Conservation (phyloP, 2,329 filamentous ascomycete species). For the Eurotiales sp. region DNA sequence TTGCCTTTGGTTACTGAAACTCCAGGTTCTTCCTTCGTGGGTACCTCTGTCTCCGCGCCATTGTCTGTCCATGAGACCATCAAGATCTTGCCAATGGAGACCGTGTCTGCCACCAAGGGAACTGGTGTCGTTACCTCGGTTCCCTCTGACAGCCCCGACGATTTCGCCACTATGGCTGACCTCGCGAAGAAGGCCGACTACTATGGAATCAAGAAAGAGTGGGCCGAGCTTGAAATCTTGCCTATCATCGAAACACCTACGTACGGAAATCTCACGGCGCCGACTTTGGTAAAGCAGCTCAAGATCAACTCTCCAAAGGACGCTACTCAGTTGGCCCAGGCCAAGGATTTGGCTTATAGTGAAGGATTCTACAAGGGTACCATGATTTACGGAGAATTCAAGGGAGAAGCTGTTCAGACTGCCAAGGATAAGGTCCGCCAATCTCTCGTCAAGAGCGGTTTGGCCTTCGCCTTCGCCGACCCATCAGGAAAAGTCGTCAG, state of each 20-base stretch:
- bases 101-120: slow-evolving; percentile 86
- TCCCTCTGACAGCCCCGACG: slow-evolving; percentile 92
- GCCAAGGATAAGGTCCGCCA: slow-evolving; percentile 82
- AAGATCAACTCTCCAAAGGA: slow-evolving; percentile 98
- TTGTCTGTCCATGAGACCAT: slow-evolving; percentile 81
- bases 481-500: slow-evolving; percentile 86
- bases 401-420: slow-evolving; percentile 78
- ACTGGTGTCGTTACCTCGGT: slow-evolving; percentile 96
- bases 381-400: slow-evolving; percentile 83
- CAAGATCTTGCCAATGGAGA: slow-evolving; percentile 91
- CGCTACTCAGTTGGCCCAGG: slow-evolving; percentile 80
- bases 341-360: slow-evolving; percentile 95
- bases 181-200: slow-evolving; percentile 93
- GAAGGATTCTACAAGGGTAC: slow-evolving; percentile 95
- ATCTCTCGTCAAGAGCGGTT: slow-evolving; percentile 68
- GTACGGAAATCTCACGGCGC: slow-evolving; percentile 81
- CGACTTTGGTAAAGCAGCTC: slow-evolving; percentile 79
- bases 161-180: slow-evolving; percentile 84
- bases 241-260: slow-evolving; percentile 86
- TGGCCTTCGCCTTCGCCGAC: slow-evolving; percentile 90
- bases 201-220: slow-evolving; percentile 94
- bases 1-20: slow-evolving; percentile 72
- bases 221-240: slow-evolving; percentile 84
- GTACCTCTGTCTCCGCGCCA: slow-evolving; percentile 84
- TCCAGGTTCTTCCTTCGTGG: slow-evolving; percentile 74